phyloP scores from a whole-genome alignment of 1,139 yeast species.

The Ogataea hybrid region DNA sequence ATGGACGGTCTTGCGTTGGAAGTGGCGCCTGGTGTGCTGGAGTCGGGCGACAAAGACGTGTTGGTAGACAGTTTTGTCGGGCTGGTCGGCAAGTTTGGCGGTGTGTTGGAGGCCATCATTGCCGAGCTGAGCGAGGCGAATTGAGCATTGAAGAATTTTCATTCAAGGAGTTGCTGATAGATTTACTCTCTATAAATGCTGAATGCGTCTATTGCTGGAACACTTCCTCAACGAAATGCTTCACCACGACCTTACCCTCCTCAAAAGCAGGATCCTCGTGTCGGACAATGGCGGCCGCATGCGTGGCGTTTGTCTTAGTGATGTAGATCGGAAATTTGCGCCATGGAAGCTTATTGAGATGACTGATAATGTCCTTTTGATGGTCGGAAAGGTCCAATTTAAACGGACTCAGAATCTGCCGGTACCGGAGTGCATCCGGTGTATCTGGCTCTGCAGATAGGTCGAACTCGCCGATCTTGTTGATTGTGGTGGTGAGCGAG shows the following conservation, averaged over 20 bases:
- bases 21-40: conserved; percentile 4
- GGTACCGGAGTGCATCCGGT: conserved; percentile 12
- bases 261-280: conserved; percentile 46
- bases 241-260: conserved; percentile 68
- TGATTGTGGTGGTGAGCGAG: conserved; percentile 23
- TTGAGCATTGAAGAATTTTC: background rate
- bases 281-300: conserved; percentile 79
- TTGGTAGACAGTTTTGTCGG: conserved; percentile 15
- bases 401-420: conserved; percentile 31
- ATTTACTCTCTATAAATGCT: background rate
- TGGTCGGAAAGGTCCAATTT: conserved; percentile 38
- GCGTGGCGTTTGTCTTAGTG: conserved; percentile 62
- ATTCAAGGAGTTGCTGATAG: too few relatives aligned
- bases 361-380: conserved; percentile 54
- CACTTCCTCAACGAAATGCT: conserved; percentile 57
- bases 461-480: conserved; percentile 23
- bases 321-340: conserved; percentile 68
- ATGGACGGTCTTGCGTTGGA: conserved; percentile 4
- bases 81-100: conserved; percentile 19
- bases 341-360: conserved; percentile 64
- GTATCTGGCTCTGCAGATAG: background rate
- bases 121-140: conserved; percentile 14
- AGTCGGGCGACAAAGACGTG: conserved; percentile 12
- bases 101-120: conserved; percentile 21
- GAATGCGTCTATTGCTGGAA: conserved; percentile 18